Percentiles rank a stretch among this genome's conserved stretches.
phyloP scores from a whole-genome alignment of 805 yeast genomes.

The Priceomyces fermenticarens region DNA sequence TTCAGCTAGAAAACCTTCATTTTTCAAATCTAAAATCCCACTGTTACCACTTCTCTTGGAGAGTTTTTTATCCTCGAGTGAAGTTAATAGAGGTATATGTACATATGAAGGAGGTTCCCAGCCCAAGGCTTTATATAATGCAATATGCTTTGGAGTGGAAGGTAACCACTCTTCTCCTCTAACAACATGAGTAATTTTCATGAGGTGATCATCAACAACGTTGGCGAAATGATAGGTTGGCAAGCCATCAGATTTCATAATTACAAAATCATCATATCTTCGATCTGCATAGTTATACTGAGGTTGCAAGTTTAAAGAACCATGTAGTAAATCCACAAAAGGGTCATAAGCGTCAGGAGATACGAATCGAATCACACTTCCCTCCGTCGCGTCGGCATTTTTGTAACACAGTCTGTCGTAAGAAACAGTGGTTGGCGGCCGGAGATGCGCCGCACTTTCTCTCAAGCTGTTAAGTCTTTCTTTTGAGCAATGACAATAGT shows the following conservation, averaged over 20 bases:
- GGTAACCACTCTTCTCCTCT: constrained; percentile 98
- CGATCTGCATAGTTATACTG: constrained; percentile 68
- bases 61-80: constrained; percentile 68
- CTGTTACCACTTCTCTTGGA: constrained; percentile 85
- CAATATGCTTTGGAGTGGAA: constrained; percentile 92
- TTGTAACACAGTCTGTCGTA: constrained; percentile 81
- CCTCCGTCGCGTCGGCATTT: constrained; percentile 22
- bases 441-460: constrained; percentile 66
- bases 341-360: constrained; percentile 70
- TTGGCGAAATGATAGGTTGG: constrained; percentile 98
- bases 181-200: constrained; percentile 90
- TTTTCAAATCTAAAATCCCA: constrained; percentile 58
- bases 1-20: constrained; percentile 74
- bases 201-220: constrained; percentile 89
- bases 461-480: constrained; percentile 68
- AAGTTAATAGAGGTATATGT: constrained; percentile 89
- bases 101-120: constrained; percentile 80
- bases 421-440: constrained; percentile 89
- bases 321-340: constrained; percentile 76
- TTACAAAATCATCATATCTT: constrained; percentile 84
- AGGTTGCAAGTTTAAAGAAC: constrained; percentile 71
- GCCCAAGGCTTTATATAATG: constrained; percentile 79
- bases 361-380: constrained; percentile 62
- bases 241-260: constrained; percentile 87
- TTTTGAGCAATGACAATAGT: constrained; percentile 82